Evolutionary conservation across 169 alveolate species (phyloP).

Genomic region (Condylostoma magnum): DNA sequence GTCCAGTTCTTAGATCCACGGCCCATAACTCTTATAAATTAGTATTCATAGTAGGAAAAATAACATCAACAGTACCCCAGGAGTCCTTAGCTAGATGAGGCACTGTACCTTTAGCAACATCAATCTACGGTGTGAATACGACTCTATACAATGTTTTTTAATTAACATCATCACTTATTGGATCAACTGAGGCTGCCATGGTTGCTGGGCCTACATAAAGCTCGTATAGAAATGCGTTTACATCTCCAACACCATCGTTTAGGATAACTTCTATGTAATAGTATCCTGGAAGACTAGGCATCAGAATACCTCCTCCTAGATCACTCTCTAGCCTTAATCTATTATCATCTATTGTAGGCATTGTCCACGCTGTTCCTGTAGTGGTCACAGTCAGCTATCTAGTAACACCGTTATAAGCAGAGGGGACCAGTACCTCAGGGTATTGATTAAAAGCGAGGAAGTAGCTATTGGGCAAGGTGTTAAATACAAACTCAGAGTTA

Average conservation of each 20-base stretch:
- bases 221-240: neutral
- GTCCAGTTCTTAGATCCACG: constrained; percentile 10
- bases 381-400: neutral
- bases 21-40: constrained; percentile 5
- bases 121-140: constrained; percentile 1
- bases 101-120: constrained; percentile 6
- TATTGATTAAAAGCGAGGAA: neutral
- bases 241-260: neutral
- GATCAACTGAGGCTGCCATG: neutral
- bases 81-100: neutral
- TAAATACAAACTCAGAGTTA: constrained; percentile 5
- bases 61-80: constrained; percentile 28
- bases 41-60: constrained; percentile 13
- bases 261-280: constrained; percentile 13
- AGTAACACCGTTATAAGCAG: neutral
- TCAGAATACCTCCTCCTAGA: neutral
- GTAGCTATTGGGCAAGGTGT: neutral
- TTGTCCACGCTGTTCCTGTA: neutral
- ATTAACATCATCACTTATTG: neutral
- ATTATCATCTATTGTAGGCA: neutral
- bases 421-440: constrained; percentile 8
- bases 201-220: neutral
- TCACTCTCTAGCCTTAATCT: neutral
- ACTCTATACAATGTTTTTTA: neutral
- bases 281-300: constrained; percentile 19